Evolutionary conservation across 257 asterid genomes (phyloP).

Genomic region (Solanum appendiculatum): DNA sequence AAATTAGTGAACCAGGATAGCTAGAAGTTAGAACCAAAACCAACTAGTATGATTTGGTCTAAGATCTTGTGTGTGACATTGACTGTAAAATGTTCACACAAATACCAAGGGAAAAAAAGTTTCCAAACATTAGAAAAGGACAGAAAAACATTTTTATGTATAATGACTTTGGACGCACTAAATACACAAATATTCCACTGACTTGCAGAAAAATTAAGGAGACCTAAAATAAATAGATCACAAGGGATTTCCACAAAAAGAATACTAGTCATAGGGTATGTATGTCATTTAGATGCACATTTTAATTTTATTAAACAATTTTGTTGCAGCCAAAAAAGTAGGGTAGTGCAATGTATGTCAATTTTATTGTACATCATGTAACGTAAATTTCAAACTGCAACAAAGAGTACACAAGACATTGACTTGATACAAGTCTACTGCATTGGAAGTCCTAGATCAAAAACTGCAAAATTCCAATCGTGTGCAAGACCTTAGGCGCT

Average conservation of each 20-base stretch:
- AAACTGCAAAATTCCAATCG: conserved; percentile 20
- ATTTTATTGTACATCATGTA: conserved; percentile 4
- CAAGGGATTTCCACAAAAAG: not conserved
- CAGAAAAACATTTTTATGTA: not conserved
- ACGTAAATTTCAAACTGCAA: conserved; percentile 14
- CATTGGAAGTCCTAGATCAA: conserved; percentile 12
- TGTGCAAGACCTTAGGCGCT: conserved; percentile 22
- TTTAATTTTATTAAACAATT: not conserved
- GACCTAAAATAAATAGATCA: too few relatives aligned
- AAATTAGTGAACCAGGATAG: not conserved
- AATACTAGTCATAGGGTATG: not conserved
- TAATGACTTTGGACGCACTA: not conserved
- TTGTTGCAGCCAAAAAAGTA: not conserved
- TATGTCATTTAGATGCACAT: not conserved
- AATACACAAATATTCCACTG: not conserved
- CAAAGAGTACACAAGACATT: conserved; percentile 6
- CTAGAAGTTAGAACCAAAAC: not conserved
- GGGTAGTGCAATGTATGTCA: not conserved
- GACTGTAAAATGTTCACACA: not conserved
- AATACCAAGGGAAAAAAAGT: too few relatives aligned
- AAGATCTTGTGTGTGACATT: not conserved
- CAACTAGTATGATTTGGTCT: not conserved
- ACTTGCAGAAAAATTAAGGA: too few relatives aligned
- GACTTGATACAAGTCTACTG: conserved; percentile 1
- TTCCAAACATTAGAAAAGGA: not conserved